Evolutionary conservation across 257 asterid species (phyloP), one percentile per base, ranked within the genome.

Genomic region (Solanum medicagineum): DNA sequence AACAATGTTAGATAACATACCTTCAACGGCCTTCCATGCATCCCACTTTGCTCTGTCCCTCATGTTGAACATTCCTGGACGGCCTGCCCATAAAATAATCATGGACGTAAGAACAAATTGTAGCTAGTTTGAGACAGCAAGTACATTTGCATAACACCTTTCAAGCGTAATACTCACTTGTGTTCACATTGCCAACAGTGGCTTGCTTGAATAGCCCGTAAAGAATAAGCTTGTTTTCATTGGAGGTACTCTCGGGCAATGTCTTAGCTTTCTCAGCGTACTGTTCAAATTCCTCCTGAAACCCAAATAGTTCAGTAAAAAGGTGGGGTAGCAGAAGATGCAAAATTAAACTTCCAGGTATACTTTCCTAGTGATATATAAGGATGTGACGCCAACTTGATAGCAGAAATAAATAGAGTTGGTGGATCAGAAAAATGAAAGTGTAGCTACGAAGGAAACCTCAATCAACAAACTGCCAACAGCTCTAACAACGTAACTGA

Each of bases 41-140:
- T 96, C 99, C 99, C 99, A 96, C 91, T 96, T 96, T 56, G 98
- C 98, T 89, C 95, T 90, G 79, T 94, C 98, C 92, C 87, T 95
- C 97, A 85, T 74, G 91, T 88, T 90, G 85, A 96, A 92, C 2
- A 96, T 84, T 81, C 99, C 98, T 12, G 99, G 99, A 54, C 98
- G 99, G 88, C 91, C 99, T 95, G 93, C 88, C 26, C 70, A 57
- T 3, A 15, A 55, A 86, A 59, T 62, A 29, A 70, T 4, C 32
- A n/a, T 80, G 75, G n/a, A 71, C 15, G 84, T 53, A 15, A 84
- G 73, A 84, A 45, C 32, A 60, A 45, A 32, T 15, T 32, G 10
- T 42, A 45, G 47, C 55, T 42, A 80, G 79, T 54, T 57, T 47
- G 70, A 59, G 13, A 42, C 26, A 71, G 17, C 80, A 69, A 84